These are phyloP conservation scores for Phialophora verrucosa DNA, from an alignment of 2,329 filamentous ascomycete species.

Conservation along the genomic window DNA sequence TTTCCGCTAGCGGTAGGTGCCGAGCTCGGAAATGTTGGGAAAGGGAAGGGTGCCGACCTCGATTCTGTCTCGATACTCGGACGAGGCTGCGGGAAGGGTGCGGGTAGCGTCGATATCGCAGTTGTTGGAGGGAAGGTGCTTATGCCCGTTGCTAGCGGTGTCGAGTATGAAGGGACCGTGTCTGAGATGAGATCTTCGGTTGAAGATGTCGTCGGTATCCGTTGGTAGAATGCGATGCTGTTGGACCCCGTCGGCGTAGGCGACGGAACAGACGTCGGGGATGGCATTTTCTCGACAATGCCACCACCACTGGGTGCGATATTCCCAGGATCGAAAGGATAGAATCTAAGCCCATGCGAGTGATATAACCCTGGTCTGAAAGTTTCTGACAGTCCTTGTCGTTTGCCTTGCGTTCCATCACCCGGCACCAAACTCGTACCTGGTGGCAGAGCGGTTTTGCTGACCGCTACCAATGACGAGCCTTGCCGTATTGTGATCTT, in stretches of 20 bases:
- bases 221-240: not conserved
- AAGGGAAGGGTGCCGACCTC: not conserved
- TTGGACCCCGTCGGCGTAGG: not conserved
- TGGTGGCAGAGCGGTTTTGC: not conserved
- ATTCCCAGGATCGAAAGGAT: not conserved
- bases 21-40: not conserved
- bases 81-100: slow-evolving; percentile 9
- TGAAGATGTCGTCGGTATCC: not conserved
- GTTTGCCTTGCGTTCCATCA: slow-evolving; percentile 21
- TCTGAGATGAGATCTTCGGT: not conserved
- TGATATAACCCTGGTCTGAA: not conserved
- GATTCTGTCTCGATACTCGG: slow-evolving; percentile 7
- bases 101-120: slow-evolving; percentile 10
- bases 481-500: slow-evolving; percentile 24
- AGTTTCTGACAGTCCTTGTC: not conserved
- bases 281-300: not conserved
- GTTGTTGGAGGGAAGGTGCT: slow-evolving; percentile 24
- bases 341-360: not conserved
- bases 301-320: not conserved
- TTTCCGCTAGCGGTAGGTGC: not conserved
- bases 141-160: not conserved
- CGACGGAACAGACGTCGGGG: too few relatives aligned
- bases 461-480: not conserved
- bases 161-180: not conserved
- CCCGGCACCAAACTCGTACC: not conserved